Evolutionary conservation across 2,329 filamentous ascomycete species (phyloP), one percentile per base, ranked within the genome.

Genomic region (Stromatinia cepivora): DNA sequence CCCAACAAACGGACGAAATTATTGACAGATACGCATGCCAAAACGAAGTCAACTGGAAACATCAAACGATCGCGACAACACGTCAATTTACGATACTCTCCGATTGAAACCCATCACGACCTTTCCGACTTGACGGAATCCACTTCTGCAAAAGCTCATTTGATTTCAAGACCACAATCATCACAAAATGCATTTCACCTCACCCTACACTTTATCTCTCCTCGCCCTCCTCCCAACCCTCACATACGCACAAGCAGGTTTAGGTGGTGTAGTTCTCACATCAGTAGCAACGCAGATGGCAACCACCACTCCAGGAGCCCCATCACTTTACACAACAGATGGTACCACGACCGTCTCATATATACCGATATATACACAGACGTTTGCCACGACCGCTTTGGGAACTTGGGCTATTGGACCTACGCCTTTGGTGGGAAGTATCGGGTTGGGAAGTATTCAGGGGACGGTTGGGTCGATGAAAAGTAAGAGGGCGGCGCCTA

Each of bases 301-400:
- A 22, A 39, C 50, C 22, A 48, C 57, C 8, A 62, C 57, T 34
- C 1, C 25, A 4, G 3, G 7, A 7, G 54, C 50, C 9, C 57
- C 56, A 68, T 70, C 69, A 25, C 61, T 69, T 22, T 31, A 46
- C 6, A 69, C 67, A 4, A 6, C 36, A 0, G 61, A 13, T 36
- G 62, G 61, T 4, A 48, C 62, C 1, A 69, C 67, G 2, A 50
- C 61, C 10, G 52, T 66, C 1, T 42, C 45, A 22, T 39, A 46
- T 9, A 66, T 57, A 31, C 42, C n/a, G 7, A 25, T 31, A 15
- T 75, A 75, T 31, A 77, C 75, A 28, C 73, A 76, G 69, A 77
- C 75, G 2, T 78, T 78, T 72, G 76, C 76, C 10, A 62, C 68
- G 6, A 78, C 76, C 31, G 73, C 76, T 8, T 63, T 78, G 64